Evolutionary conservation across 192 early-diverging fungal species (phyloP).

Genomic region (Mortierella hygrophila): DNA sequence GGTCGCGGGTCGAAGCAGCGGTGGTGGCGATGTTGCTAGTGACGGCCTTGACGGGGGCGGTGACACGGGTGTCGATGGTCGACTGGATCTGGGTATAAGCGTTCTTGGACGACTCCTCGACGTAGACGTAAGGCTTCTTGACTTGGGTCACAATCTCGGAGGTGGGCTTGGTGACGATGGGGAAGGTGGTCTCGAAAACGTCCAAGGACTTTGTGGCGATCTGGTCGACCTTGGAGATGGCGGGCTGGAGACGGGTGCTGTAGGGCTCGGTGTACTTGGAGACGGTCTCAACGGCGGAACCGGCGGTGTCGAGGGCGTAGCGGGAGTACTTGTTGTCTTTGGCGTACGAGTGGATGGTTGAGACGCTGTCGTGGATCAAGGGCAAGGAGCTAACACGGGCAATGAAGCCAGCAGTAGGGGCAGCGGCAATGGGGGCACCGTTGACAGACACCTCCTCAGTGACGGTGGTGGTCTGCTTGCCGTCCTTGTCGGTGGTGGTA

Average conservation of each 20-base stretch:
- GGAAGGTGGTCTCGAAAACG: conserved; percentile 69
- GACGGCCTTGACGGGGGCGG: conserved; percentile 69
- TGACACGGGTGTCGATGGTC: conserved; percentile 62
- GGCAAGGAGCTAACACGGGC: conserved; percentile 66
- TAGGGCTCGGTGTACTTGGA: conserved; percentile 46
- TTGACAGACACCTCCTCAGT: conserved; percentile 63
- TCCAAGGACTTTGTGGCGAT: conserved; percentile 75
- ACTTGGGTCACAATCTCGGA: conserved; percentile 70
- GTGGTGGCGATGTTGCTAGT: conserved; percentile 46
- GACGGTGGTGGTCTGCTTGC: conserved; percentile 64
- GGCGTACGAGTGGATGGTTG: conserved; percentile 62
- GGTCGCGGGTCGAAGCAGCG: conserved; percentile 16
- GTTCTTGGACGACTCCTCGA: conserved; percentile 58
- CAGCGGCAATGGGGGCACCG: conserved; percentile 46
- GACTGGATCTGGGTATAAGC: conserved; percentile 65
- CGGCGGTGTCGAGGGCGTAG: conserved; percentile 43
- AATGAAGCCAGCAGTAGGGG: conserved; percentile 18
- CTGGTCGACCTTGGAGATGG: conserved; percentile 69
- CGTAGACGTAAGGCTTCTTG: conserved; percentile 61
- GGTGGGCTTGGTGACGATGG: conserved; percentile 72
- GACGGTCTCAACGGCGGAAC: conserved; percentile 39
- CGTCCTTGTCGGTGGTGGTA: conserved; percentile 52
- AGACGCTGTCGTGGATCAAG: conserved; percentile 65
- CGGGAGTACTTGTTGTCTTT: conserved; percentile 49
- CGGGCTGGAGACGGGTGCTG: conserved; percentile 57